These are phyloP conservation scores for Xylariaceae sp. DNA, from an alignment of 2,329 filamentous ascomycete species.

Conservation along the genomic window DNA sequence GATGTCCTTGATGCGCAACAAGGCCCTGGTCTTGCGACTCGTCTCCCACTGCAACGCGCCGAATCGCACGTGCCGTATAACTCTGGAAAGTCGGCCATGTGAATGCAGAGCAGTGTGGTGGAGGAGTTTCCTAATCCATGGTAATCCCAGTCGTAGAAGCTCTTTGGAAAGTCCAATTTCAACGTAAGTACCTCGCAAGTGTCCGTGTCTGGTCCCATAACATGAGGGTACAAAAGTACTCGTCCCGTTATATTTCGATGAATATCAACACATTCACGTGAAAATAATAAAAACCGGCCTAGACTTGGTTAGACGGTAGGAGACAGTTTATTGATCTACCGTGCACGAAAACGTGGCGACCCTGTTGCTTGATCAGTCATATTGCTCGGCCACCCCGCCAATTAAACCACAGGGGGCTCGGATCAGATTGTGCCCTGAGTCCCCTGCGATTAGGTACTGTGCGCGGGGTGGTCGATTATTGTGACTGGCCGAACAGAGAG, in stretches of 20 bases:
- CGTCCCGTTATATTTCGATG: not conserved
- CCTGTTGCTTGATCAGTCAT: not conserved
- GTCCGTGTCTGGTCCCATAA: too few species aligned
- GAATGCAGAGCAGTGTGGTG: not conserved
- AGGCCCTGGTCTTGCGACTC: not conserved
- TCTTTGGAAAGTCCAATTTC: not conserved
- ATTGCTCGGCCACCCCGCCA: not conserved
- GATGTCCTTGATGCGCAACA: not conserved
- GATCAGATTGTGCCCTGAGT: not conserved
- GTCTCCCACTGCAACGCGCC: not conserved
- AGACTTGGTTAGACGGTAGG: not conserved
- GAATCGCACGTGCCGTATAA: not conserved
- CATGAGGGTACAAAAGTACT: too few species aligned
- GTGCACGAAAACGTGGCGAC: too few species aligned
- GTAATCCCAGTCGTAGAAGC: not conserved
- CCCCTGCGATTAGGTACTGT: not conserved
- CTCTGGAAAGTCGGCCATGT: not conserved
- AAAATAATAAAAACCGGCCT: not conserved
- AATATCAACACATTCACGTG: not conserved
- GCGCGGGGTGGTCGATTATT: not conserved
- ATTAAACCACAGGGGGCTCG: not conserved
- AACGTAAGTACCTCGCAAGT: too few species aligned
- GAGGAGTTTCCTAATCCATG: not conserved
- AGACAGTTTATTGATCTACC: too few species aligned
- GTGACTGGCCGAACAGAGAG: not conserved